Evolutionary conservation across 805 yeast species (phyloP).

Genomic region (Zygotorulaspora florentina): DNA sequence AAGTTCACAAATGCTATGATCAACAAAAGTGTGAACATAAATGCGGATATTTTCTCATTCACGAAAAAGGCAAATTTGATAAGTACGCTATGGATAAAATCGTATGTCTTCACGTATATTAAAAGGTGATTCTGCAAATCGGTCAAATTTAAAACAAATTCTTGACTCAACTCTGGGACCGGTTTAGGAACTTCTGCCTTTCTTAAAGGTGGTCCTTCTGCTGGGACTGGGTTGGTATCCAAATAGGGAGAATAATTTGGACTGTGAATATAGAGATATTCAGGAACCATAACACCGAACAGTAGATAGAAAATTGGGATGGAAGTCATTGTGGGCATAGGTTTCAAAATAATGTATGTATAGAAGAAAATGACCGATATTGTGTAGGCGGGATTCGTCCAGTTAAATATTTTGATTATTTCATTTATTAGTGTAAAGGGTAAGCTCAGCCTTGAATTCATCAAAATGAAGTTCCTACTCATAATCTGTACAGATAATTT

Average conservation of each 20-base stretch:
- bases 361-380: slow-evolving; percentile 49
- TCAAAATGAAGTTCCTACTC: slow-evolving; percentile 60
- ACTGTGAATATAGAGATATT: slow-evolving; percentile 56
- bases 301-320: slow-evolving; percentile 54
- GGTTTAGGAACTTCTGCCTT: slow-evolving; percentile 58
- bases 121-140: slow-evolving; percentile 82
- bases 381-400: slow-evolving; percentile 63
- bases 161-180: slow-evolving; percentile 72
- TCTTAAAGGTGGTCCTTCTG: slow-evolving; percentile 49
- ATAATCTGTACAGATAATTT: slow-evolving; percentile 63
- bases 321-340: slow-evolving; percentile 46
- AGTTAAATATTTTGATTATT: slow-evolving; percentile 49
- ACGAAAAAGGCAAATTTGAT: slow-evolving; percentile 58
- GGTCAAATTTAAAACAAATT: slow-evolving; percentile 71
- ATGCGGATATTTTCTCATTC: slow-evolving; percentile 55
- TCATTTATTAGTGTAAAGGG: slow-evolving; percentile 62
- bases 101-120: slow-evolving; percentile 58
- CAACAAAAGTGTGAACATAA: slow-evolving; percentile 43
- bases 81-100: slow-evolving; percentile 47
- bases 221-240: slow-evolving; percentile 42
- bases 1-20: slow-evolving; percentile 32
- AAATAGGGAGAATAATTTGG: slow-evolving; percentile 45
- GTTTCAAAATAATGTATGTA: slow-evolving; percentile 56
- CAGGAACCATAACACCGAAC: slow-evolving; percentile 61
- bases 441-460: slow-evolving; percentile 57